A percentile compares a stretch with the other conserved stretches of the same genome.
Conservation (phyloP, 176 grass and related monocot genomes). For the Bothriochloa decipiens region DNA sequence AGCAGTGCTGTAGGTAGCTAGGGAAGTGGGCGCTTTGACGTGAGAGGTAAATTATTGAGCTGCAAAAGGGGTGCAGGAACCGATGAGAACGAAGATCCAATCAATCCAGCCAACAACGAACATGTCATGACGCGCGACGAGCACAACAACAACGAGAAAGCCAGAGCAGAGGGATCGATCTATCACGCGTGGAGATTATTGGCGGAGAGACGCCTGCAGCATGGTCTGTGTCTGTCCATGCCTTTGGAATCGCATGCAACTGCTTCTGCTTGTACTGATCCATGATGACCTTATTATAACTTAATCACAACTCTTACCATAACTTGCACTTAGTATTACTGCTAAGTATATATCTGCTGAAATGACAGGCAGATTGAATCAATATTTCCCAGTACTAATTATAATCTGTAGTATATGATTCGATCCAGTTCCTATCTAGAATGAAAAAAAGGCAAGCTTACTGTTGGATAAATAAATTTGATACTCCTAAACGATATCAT, state of each 20-base stretch:
- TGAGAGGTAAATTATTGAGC: constrained; percentile 36
- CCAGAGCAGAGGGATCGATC: neutral
- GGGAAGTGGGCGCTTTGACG: constrained; percentile 25
- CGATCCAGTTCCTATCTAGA: neutral
- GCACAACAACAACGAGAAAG: neutral
- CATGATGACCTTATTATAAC: neutral
- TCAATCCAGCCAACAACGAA: neutral
- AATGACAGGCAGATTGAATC: neutral
- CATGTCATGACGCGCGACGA: neutral
- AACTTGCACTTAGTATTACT: neutral
- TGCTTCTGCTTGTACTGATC: neutral
- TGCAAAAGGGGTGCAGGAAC: constrained; percentile 12
- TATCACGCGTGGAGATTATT: neutral
- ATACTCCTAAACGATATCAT: neutral
- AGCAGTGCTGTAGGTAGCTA: neutral
- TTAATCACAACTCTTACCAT: neutral
- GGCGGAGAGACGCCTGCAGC: neutral
- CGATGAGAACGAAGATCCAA: neutral
- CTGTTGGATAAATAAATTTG: neutral
- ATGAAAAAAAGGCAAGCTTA: neutral
- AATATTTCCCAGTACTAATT: neutral
- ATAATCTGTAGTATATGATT: too few relatives aligned
- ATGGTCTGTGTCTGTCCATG: neutral
- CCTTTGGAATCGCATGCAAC: neutral
- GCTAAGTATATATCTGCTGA: neutral